Percentiles rank a stretch among this genome's conserved stretches.
These are phyloP conservation scores for Iris pallida DNA, from an alignment of 116 monocot species.

Conservation along the genomic window DNA sequence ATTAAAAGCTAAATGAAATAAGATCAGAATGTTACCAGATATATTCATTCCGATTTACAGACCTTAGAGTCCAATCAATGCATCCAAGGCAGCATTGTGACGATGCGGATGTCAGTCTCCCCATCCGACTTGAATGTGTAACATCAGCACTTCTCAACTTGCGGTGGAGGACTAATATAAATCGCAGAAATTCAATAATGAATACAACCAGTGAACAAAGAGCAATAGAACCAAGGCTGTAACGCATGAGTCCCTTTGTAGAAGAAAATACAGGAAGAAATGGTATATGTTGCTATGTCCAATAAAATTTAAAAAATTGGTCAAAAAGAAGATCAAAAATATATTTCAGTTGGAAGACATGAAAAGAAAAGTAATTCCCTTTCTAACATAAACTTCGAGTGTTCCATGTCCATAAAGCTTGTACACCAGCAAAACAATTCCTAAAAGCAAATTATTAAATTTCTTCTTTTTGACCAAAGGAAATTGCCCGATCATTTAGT, in stretches of 20 bases:
- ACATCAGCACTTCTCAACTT: constrained; percentile 54
- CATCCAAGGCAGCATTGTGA: constrained; percentile 68
- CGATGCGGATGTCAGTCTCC: constrained; percentile 43
- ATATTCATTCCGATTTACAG: constrained; percentile 86
- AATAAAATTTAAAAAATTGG: too few species aligned
- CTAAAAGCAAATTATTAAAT: too few species aligned
- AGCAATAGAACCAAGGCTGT: constrained; percentile 84
- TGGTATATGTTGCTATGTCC: too few species aligned
- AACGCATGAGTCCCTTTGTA: constrained; percentile 63
- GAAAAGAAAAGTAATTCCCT: too few species aligned
- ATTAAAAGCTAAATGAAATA: not conserved
- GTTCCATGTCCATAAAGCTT: too few species aligned
- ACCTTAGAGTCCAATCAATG: constrained; percentile 76
- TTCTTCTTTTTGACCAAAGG: too few species aligned
- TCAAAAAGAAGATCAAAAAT: too few species aligned
- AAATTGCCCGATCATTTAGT: too few species aligned
- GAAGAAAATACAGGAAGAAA: constrained; percentile 84
- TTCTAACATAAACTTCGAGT: too few species aligned
- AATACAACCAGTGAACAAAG: constrained; percentile 73
- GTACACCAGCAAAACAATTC: too few species aligned
- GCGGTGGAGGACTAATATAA: constrained; percentile 70
- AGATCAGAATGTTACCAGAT: too few species aligned
- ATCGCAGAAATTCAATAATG: constrained; percentile 66
- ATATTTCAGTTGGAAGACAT: too few species aligned
- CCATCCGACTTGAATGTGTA: constrained; percentile 38